phyloP scores from a whole-genome alignment of 495 filamentous ascomycete genomes.

The Letharia lupina region DNA sequence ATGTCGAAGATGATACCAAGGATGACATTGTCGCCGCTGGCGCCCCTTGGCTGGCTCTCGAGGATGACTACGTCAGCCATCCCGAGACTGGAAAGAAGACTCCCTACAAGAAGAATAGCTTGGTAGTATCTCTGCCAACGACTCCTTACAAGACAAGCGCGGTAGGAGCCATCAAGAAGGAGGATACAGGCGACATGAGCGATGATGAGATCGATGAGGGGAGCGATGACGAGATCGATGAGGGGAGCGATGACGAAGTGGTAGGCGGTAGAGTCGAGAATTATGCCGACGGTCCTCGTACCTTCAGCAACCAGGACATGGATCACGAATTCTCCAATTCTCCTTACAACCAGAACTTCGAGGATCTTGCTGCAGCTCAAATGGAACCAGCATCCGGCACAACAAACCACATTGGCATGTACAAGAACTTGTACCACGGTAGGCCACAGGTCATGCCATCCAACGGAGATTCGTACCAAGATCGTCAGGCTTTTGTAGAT shows the following conservation, averaged over 20 bases:
- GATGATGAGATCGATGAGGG: too few species aligned
- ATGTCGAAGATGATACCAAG: neutral
- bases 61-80: neutral
- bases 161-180: neutral
- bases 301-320: neutral
- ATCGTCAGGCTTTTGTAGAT: too few species aligned
- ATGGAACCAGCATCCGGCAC: neutral
- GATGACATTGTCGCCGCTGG: constrained; percentile 13
- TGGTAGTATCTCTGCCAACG: neutral
- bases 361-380: too few species aligned
- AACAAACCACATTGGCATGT: too few species aligned
- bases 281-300: too few species aligned
- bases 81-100: neutral
- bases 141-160: neutral
- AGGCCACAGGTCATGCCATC: too few species aligned
- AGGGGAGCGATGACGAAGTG: neutral
- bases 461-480: too few species aligned
- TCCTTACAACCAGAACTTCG: too few species aligned
- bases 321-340: too few species aligned
- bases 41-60: neutral
- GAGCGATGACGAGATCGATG: neutral
- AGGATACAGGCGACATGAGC: neutral
- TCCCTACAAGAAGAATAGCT: neutral
- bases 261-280: neutral
- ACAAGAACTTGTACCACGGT: too few species aligned